Percentiles rank a stretch among this genome's conserved stretches.
These are phyloP conservation scores for Cladosporium halotolerans DNA, from an alignment of 2,329 filamentous ascomycete genomes.

Conservation along the genomic window DNA sequence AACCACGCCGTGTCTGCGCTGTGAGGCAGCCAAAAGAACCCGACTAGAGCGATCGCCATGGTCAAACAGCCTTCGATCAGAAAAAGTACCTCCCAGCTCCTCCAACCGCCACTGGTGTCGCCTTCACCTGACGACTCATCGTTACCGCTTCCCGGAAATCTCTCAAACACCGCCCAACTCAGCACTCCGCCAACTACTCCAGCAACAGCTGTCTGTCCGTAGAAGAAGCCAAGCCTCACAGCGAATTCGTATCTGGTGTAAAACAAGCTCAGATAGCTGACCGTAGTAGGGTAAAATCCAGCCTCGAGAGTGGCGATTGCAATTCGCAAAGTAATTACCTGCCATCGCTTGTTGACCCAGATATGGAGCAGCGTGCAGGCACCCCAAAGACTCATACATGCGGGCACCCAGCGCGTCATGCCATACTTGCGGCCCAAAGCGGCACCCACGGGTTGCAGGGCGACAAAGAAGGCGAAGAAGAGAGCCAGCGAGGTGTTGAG, in stretches of 20 bases:
- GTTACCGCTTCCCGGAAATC: slow-evolving; percentile 26
- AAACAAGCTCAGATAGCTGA: slow-evolving; percentile 54
- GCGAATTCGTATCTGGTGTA: slow-evolving; percentile 55
- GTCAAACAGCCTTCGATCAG: slow-evolving; percentile 44
- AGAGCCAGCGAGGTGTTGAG: slow-evolving; percentile 51
- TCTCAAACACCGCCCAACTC: slow-evolving; percentile 45
- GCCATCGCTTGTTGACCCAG: slow-evolving; percentile 41
- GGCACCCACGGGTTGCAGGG: slow-evolving; percentile 51
- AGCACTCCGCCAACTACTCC: slow-evolving; percentile 52
- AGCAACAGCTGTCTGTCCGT: slow-evolving; percentile 51
- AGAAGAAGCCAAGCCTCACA: slow-evolving; percentile 49
- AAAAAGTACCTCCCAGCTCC: slow-evolving; percentile 47
- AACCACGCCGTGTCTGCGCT: slow-evolving; percentile 48
- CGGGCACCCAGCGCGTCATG: slow-evolving; percentile 51
- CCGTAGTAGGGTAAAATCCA: slow-evolving; percentile 54
- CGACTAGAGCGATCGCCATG: slow-evolving; percentile 40
- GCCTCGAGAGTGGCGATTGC: slow-evolving; percentile 46
- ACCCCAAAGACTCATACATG: slow-evolving; percentile 52
- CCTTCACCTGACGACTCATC: not conserved
- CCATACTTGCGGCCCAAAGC: slow-evolving; percentile 52
- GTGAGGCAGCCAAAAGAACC: slow-evolving; percentile 47
- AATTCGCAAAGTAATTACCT: slow-evolving; percentile 41
- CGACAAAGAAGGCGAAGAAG: slow-evolving; percentile 56
- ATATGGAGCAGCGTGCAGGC: slow-evolving; percentile 44
- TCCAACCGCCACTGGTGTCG: slow-evolving; percentile 28